Percentiles rank a stretch among this genome's conserved stretches.
phyloP scores from a whole-genome alignment of 1,139 yeast genomes.

The Hyphopichia pseudoburtonii region DNA sequence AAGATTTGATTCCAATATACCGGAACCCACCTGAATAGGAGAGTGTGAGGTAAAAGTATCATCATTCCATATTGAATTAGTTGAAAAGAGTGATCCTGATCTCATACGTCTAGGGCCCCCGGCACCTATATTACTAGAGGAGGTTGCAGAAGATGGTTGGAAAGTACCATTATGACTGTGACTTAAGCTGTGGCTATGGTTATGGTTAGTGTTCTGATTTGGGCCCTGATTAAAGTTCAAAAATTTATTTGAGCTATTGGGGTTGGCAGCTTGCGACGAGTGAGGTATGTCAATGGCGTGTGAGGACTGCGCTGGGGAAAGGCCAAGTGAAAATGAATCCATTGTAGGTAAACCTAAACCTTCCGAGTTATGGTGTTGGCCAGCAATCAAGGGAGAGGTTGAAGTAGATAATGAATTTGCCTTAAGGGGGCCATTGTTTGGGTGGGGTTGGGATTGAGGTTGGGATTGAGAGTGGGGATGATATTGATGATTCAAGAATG shows the following conservation, averaged over 20 bases:
- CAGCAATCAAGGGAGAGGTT: slow-evolving; percentile 18
- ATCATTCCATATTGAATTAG: slow-evolving; percentile 51
- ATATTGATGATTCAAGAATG: slow-evolving; percentile 20
- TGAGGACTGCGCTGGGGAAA: slow-evolving; percentile 17
- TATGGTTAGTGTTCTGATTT: slow-evolving; percentile 2
- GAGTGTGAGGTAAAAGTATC: slow-evolving; percentile 24
- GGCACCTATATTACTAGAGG: slow-evolving; percentile 2
- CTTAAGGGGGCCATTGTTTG: neutral
- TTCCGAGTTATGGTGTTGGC: slow-evolving; percentile 13
- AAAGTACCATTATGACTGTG: neutral
- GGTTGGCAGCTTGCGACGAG: neutral
- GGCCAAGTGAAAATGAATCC: slow-evolving; percentile 25
- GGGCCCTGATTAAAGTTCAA: slow-evolving; percentile 1
- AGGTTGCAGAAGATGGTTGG: neutral
- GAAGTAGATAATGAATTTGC: slow-evolving; percentile 12
- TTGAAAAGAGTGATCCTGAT: slow-evolving; percentile 46
- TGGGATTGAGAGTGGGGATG: slow-evolving; percentile 7
- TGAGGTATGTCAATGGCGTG: slow-evolving; percentile 19
- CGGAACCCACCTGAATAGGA: slow-evolving; percentile 15
- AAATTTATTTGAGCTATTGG: neutral
- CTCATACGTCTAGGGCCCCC: slow-evolving; percentile 29
- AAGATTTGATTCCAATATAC: slow-evolving; percentile 12
- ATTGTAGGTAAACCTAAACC: slow-evolving; percentile 16
- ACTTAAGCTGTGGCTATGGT: slow-evolving; percentile 4
- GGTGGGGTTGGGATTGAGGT: slow-evolving; percentile 12